A percentile compares a stretch with the other conserved stretches of the same genome.
Conservation (phyloP, 306 rosid species). For the Carpinus viminea region DNA sequence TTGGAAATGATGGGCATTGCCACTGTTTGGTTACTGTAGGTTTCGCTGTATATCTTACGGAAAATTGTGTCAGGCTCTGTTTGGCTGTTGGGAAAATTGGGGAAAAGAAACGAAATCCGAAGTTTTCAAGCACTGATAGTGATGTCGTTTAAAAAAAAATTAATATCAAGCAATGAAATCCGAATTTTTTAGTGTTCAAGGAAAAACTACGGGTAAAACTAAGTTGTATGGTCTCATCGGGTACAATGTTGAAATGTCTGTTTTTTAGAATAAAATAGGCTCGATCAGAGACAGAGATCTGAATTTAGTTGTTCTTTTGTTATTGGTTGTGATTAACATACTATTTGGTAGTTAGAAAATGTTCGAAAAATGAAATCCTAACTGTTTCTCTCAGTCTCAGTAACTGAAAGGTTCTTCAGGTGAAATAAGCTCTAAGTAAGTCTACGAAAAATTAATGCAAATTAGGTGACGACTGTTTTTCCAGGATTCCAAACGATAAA, state of each 20-base stretch:
- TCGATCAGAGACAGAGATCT: not conserved
- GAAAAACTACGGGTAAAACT: not conserved
- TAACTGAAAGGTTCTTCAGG: not conserved
- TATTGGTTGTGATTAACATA: too few species aligned
- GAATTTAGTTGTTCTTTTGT: too few species aligned
- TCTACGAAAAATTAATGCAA: not conserved
- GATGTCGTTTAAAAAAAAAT: not conserved
- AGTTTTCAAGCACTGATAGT: not conserved
- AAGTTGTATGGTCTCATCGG: not conserved
- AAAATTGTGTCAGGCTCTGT: not conserved
- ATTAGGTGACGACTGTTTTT: not conserved
- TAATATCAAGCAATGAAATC: not conserved
- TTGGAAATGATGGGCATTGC: not conserved
- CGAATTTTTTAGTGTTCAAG: not conserved
- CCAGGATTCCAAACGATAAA: not conserved
- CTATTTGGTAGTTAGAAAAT: too few species aligned
- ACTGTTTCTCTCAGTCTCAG: not conserved
- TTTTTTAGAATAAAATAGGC: not conserved
- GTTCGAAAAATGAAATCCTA: too few species aligned
- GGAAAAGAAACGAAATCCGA: not conserved
- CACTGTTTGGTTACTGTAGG: not conserved
- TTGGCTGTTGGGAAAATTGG: slow-evolving; percentile 1
- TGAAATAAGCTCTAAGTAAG: not conserved
- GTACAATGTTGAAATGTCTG: not conserved
- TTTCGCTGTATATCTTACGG: not conserved